Conservation (phyloP, 305 asterid genomes). For the Fraxinus floribunda region DNA sequence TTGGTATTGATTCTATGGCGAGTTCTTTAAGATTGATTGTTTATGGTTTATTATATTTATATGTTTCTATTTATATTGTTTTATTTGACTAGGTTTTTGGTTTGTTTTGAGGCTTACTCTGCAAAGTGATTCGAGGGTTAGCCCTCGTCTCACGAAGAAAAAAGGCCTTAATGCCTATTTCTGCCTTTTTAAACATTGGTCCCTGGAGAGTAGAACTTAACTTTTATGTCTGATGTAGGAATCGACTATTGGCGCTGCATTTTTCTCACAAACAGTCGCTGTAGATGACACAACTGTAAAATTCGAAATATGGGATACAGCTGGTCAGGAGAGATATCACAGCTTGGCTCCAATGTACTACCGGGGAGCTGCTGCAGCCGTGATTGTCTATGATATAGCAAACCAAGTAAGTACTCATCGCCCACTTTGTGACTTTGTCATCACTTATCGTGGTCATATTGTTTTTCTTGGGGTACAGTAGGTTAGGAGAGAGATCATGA, state of each 20-base stretch:
- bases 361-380: constrained; percentile 85
- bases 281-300: constrained; percentile 73
- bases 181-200: background rate
- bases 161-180: background rate
- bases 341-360: constrained; percentile 86
- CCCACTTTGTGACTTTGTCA: background rate
- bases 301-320: constrained; percentile 89
- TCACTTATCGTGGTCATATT: background rate
- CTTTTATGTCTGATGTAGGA: constrained; percentile 47
- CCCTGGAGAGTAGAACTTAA: background rate
- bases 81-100: background rate
- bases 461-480: background rate
- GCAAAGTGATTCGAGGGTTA: background rate
- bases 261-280: constrained; percentile 75
- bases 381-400: constrained; percentile 71
- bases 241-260: constrained; percentile 85
- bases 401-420: constrained; percentile 47
- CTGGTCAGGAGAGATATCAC: constrained; percentile 89
- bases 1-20: background rate
- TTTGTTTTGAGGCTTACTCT: background rate
- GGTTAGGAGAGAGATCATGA: background rate
- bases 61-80: too few species aligned
- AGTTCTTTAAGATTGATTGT: background rate
- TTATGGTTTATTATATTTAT: background rate
- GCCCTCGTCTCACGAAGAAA: background rate